These are phyloP conservation scores for Erythrobasidium hasegawianum DNA, from an alignment of 1,284 basidiomycete species.

Conservation along the genomic window DNA sequence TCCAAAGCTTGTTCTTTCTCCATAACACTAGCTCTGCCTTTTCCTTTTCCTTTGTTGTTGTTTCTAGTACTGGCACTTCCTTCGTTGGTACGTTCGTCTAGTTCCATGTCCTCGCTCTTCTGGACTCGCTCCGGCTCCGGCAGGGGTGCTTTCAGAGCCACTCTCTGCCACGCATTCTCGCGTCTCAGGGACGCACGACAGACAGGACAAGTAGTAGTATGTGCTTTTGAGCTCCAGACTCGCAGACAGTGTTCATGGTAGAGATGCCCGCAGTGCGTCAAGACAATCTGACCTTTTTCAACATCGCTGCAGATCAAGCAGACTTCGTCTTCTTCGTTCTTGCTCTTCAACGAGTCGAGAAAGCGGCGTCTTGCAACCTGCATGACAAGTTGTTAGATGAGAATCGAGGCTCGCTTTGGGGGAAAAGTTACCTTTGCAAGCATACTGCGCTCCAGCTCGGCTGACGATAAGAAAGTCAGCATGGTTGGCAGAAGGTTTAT, in stretches of 20 bases:
- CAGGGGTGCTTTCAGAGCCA: background rate
- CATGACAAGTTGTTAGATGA: too few species aligned
- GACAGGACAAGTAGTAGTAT: constrained; percentile 23
- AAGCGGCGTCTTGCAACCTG: constrained; percentile 36
- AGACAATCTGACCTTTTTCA: constrained; percentile 22
- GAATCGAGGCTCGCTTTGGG: too few species aligned
- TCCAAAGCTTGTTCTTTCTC: background rate
- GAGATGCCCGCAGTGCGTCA: constrained; percentile 32
- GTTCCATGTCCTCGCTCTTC: too few species aligned
- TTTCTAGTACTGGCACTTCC: background rate
- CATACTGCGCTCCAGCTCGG: constrained; percentile 32
- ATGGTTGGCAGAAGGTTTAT: too few species aligned
- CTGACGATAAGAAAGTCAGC: too few species aligned
- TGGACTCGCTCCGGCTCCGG: background rate
- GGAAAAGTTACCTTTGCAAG: background rate
- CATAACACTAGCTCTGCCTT: background rate
- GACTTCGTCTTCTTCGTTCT: constrained; percentile 29
- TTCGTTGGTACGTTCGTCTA: background rate
- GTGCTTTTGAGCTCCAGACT: constrained; percentile 8
- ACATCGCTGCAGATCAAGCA: constrained; percentile 39
- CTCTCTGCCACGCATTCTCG: constrained; percentile 12
- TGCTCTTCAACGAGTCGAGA: constrained; percentile 38
- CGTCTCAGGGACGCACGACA: constrained; percentile 20
- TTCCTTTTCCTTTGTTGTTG: background rate
- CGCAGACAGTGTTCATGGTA: constrained; percentile 28